Evolutionary conservation across 2,329 filamentous ascomycete genomes (phyloP), one percentile per base, ranked within the genome.

Genomic region (Trichoderma pleuroti): DNA sequence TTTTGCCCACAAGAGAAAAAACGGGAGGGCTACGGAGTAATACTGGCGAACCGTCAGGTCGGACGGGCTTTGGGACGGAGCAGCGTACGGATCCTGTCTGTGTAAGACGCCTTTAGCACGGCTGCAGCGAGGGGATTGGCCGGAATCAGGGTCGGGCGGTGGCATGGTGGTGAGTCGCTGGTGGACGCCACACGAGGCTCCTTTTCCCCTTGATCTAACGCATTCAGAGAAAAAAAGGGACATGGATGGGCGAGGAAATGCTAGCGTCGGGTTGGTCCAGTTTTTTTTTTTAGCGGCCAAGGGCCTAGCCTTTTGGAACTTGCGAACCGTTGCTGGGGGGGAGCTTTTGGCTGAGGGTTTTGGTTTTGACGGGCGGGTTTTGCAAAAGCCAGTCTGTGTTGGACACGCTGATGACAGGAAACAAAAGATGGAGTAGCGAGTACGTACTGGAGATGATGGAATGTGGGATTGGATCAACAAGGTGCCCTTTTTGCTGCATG

Each of bases 161-260:
- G 63, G 42, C 46, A 46, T 63, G 67, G 67, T 63, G 59, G 67
- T 63, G 67, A 62, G 39, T 42, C 46, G 67, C 59, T 70, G 68
- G 49, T 59, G 61, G 68, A 64, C 60, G 68, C 68, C 68, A 63
- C 68, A 59, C 68, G 61, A 70, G 68, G 68, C 68, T 70, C 60
- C 68, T 70, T 71, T 66, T 70, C 54, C 54, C 62, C 59, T 59
- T 67, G 56, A 57, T 67, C 57, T 68, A 67, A 42, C 66, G 66
- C 65, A 61, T 68, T 60, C 64, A 28, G 64, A 59, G n/a, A 21
- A 24, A 7, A 18, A 42, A 42, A 42, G 39, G 30, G 34, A 59
- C 52, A 66, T 57, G 63, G 63, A 57, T 28, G 49, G 49, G 63
- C 49, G 49, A 66, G 32, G 32, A 42, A 56, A 56, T 66, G 49